Percentiles rank a stretch among this genome's conserved stretches.
Conservation (phyloP, 352 stramenopile genomes). For the Elongisporangium undulatum region DNA sequence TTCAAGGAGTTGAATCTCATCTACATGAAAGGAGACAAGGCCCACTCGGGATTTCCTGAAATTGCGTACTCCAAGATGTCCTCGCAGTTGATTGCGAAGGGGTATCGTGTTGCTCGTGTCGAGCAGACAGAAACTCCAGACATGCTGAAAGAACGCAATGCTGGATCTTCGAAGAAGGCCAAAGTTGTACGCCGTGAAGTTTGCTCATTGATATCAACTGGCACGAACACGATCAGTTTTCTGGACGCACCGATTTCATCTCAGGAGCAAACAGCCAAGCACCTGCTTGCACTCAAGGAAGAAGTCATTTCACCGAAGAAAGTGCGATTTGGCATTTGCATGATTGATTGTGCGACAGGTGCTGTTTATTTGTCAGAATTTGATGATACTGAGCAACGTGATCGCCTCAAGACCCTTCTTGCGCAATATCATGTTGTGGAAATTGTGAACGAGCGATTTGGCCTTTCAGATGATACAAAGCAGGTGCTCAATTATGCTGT, state of each 20-base stretch:
- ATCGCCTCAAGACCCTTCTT: constrained; percentile 95
- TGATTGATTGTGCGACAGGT: constrained; percentile 93
- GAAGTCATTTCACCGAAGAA: constrained; percentile 18
- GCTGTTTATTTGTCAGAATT: constrained; percentile 96
- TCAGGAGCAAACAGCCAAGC: constrained; percentile 34
- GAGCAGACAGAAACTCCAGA: constrained; percentile 99
- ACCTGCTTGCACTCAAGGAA: constrained; percentile 74
- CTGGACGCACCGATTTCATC: constrained; percentile 83
- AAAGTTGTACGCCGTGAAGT: constrained; percentile 94
- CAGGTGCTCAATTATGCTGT: constrained; percentile 72
- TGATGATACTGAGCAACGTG: constrained; percentile 94
- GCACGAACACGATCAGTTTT: constrained; percentile 95
- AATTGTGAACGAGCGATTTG: constrained; percentile 73
- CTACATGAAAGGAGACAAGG: constrained; percentile 99
- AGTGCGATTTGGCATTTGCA: constrained; percentile 91
- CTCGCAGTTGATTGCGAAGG: constrained; percentile 91
- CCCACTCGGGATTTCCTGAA: constrained; percentile 98
- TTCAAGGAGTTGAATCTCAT: constrained; percentile 95
- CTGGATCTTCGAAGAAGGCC: constrained; percentile 52
- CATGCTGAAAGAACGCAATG: constrained; percentile 94
- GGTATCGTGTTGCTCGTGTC: constrained; percentile 97
- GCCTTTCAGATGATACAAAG: constrained; percentile 59
- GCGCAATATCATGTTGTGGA: constrained; percentile 84
- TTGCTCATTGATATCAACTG: constrained; percentile 93
- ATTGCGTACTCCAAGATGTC: constrained; percentile 97